Percentiles rank a stretch among this genome's conserved stretches.
Conservation (phyloP, 2,329 filamentous ascomycete species). For the Zymoseptoria crescenta region DNA sequence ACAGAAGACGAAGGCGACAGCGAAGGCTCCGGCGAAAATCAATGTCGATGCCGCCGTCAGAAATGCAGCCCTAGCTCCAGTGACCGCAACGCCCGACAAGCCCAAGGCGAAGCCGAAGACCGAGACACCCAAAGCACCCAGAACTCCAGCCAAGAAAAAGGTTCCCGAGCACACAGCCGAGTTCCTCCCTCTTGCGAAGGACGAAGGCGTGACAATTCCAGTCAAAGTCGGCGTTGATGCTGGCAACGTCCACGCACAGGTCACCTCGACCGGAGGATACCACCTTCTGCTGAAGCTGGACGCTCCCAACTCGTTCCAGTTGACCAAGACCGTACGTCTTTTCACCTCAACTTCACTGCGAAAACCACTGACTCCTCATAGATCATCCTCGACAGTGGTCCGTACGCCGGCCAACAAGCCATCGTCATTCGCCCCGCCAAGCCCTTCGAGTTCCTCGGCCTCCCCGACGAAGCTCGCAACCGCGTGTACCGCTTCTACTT, state of each 20-base stretch:
- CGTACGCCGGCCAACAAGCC: conserved; percentile 27
- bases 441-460: conserved; percentile 28
- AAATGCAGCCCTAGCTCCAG: conserved; percentile 2
- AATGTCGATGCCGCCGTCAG: not conserved
- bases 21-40: not conserved
- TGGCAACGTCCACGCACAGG: conserved; percentile 12
- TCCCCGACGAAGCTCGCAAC: conserved; percentile 22
- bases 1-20: conserved; percentile 1
- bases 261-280: conserved; percentile 18
- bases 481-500: conserved; percentile 28
- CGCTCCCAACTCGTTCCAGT: conserved; percentile 25
- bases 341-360: not conserved
- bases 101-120: conserved; percentile 8
- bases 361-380: conserved; percentile 6
- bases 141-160: conserved; percentile 9
- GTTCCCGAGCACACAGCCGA: conserved; percentile 11
- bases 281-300: conserved; percentile 26
- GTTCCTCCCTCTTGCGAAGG: conserved; percentile 12
- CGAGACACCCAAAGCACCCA: conserved; percentile 5
- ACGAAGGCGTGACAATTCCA: conserved; percentile 11
- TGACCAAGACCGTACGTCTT: conserved; percentile 26
- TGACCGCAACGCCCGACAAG: conserved; percentile 12
- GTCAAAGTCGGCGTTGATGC: conserved; percentile 23
- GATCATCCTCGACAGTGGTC: conserved; percentile 26
- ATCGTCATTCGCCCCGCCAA: conserved; percentile 29